These are phyloP conservation scores for Scytalidium lignicola DNA, from an alignment of 2,329 filamentous ascomycete species.

Conservation along the genomic window DNA sequence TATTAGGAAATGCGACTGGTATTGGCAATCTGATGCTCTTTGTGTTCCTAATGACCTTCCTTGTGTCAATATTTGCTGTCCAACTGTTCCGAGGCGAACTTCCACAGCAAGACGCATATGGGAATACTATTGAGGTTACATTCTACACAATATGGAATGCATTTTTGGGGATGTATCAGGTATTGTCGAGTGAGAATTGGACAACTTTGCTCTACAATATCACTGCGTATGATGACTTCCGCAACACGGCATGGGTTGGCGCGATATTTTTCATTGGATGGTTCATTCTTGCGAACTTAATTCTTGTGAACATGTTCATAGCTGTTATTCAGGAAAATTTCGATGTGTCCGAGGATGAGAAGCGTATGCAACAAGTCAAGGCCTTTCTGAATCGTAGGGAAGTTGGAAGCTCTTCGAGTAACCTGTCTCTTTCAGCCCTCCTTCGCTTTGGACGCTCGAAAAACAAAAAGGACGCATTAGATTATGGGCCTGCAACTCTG, in stretches of 20 bases:
- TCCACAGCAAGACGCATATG: constrained; percentile 55
- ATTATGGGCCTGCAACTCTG: constrained; percentile 85
- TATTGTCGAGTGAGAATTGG: constrained; percentile 96
- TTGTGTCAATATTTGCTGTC: constrained; percentile 87
- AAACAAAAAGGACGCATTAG: constrained; percentile 72
- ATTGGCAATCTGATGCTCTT: constrained; percentile 93
- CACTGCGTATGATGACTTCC: constrained; percentile 60
- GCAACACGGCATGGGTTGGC: constrained; percentile 83
- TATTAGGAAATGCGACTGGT: constrained; percentile 87
- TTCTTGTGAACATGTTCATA: constrained; percentile 99
- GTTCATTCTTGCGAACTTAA: constrained; percentile 94
- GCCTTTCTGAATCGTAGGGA: constrained; percentile 92
- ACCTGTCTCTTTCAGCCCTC: constrained; percentile 70
- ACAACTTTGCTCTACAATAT: constrained; percentile 80
- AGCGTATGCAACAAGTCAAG: constrained; percentile 92
- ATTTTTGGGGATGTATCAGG: constrained; percentile 96
- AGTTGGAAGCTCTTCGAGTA: constrained; percentile 64
- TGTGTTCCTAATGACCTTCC: constrained; percentile 90
- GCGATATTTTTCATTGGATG: constrained; percentile 87
- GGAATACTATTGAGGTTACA: constrained; percentile 61
- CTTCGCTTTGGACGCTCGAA: constrained; percentile 57
- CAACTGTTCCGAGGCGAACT: constrained; percentile 91
- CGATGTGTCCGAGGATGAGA: constrained; percentile 96
- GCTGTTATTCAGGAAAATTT: constrained; percentile 99
- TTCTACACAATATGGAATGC: constrained; percentile 93